Evolutionary conservation across 2,329 filamentous ascomycete genomes (phyloP), one percentile per base, ranked within the genome.

Genomic region (Ampelomyces quisqualis): DNA sequence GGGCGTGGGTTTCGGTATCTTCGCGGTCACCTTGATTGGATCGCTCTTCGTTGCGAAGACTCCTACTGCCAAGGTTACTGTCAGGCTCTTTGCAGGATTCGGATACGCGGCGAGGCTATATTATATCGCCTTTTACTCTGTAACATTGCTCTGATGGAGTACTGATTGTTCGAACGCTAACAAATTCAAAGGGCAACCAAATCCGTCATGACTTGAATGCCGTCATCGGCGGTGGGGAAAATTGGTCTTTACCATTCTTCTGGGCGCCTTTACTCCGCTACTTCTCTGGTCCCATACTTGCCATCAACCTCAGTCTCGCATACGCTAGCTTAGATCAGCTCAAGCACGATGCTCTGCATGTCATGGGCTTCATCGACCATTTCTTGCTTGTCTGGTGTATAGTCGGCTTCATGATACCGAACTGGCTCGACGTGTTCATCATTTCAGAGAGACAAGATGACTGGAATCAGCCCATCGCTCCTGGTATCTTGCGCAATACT

Each of bases 201-300:
- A 69, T 79, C 11, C 67, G 71, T n/a, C 70, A 68, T n/a, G 77
- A 79, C 46, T 68, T 78, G 27, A 79, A 79, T 40, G 55, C 68
- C 4, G 69, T 75, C 27, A 70, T 79, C 19, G 75, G 71, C 6
- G 64, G 59, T 1, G 74, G 73, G 39, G 74, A 73, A 27, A 78
- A 79, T 60, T 79, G 76, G 76, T 68, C 53, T 1, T 75, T 80
- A 18, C 75, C 77, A 2, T 45, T 44, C 45, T 73, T 76, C 55
- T 76, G 74, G 71, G 69, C 71, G 1, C 14, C 34, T 6, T 13
- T 47, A 11, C 43, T 47, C 5, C 38, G 53, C 19, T 59, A 56
- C 37, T 43, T 59, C 29, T 49, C 43, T 31, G 56, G 54, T 3
- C 54, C 56, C 1, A 47, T 56, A 7, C 50, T 59, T 1, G 52